Evolutionary conservation across 441 rosid species (phyloP), one percentile per base, ranked within the genome.

Genomic region (Euphorbia corollata): DNA sequence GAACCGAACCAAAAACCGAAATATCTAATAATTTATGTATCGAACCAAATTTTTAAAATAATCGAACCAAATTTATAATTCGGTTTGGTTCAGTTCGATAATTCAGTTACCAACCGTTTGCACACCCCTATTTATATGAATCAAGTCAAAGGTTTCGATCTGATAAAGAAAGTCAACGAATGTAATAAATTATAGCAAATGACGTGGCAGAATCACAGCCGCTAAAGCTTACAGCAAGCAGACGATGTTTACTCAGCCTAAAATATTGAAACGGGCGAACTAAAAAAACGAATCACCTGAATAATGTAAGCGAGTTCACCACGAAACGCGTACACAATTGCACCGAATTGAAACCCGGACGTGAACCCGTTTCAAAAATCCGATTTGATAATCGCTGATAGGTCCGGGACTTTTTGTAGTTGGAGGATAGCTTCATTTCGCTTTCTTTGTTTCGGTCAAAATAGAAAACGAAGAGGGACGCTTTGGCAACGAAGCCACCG

Each of bases 291-390:
- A 45, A 45, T 45, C 15, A 45, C 15, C 51, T 45, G 41, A 27
- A 23, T 32, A 65, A 36, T 72, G 74, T 18, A 73, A 63, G 74
- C 63, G 78, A 67, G 79, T 72, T 78, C 71, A 61, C 67, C 72
- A 64, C 77, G 61, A 48, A 51, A 60, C 69, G 72, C 78, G 64
- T 81, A 65, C 65, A 16, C 32, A 65, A 68, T 12, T 69, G 43
- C 82, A 87, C 78, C 66, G 82, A 68, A 87, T 55, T 58, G 5
- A 27, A 87, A 81, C 92, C 92, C 95, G 95, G 95, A 87, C 88
- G 83, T 81, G 69, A 73, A 64, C 73, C 68, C 63, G 73, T 65
- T 34, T 18, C 32, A 30, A 63, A 77, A 87, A 83, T 81, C 82
- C 80, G 82, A 88, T 81, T 90, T 75, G 73, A 92, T 88, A 75